Percentiles rank a stretch among this genome's conserved stretches.
Conservation (phyloP, 1,284 basidiomycete genomes). For the Amylostereum chailletii region DNA sequence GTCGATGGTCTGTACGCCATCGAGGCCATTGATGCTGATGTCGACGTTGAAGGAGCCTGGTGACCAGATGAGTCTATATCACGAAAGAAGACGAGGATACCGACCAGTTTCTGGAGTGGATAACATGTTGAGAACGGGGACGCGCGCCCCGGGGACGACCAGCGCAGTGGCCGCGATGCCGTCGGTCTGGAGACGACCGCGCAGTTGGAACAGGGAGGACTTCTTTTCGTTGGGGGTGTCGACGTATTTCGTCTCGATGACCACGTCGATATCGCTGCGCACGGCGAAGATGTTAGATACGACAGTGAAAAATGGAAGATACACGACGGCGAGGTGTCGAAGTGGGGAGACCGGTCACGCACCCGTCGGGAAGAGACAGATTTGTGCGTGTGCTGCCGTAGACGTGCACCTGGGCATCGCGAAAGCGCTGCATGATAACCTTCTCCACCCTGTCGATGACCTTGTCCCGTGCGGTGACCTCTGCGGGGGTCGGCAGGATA, state of each 20-base stretch:
- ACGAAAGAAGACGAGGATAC: background rate
- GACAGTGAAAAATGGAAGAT: background rate
- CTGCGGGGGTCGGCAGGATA: conserved; percentile 18
- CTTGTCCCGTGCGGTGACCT: conserved; percentile 15
- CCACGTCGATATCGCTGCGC: conserved; percentile 27
- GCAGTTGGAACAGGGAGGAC: conserved; percentile 19
- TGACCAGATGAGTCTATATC: background rate
- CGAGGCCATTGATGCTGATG: conserved; percentile 58
- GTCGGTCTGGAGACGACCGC: conserved; percentile 18
- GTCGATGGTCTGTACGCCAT: conserved; percentile 53
- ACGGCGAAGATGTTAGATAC: background rate
- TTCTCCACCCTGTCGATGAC: conserved; percentile 17
- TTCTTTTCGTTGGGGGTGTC: conserved; percentile 15
- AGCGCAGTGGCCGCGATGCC: conserved; percentile 27
- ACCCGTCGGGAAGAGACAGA: conserved; percentile 23
- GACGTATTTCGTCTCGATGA: conserved; percentile 16
- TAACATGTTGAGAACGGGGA: conserved; percentile 52
- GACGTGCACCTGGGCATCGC: conserved; percentile 13
- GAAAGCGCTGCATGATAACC: conserved; percentile 16
- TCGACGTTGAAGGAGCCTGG: conserved; percentile 58
- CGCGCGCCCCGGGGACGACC: conserved; percentile 45
- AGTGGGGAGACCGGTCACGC: background rate
- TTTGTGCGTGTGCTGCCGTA: conserved; percentile 23
- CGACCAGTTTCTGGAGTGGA: conserved; percentile 32
- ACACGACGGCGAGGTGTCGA: background rate